Evolutionary conservation across 345 rosid species (phyloP), one percentile per base, ranked within the genome.

Genomic region (Populus nigra): DNA sequence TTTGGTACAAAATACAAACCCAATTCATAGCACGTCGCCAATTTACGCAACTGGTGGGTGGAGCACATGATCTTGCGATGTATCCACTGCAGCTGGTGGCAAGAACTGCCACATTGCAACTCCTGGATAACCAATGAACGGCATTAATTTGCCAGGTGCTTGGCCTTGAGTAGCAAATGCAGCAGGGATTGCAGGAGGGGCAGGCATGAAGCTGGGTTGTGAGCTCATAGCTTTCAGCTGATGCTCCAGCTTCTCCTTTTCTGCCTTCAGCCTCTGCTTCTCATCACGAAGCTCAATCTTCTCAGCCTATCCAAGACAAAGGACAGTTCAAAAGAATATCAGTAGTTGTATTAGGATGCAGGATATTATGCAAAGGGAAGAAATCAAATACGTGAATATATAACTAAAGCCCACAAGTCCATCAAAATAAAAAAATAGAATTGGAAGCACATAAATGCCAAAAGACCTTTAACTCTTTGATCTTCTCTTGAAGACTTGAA

Each of bases 21-120:
- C 76, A 59, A 82, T 75, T 82, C 79, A 73, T 18, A 75, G 25
- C 2, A 43, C 72, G 83, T 38, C 65, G 59, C 72, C 45, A 61
- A n/a, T 69, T 78, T 67, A 82, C 45, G 85, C 99, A 72, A 97
- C 99, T n/a, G 99, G 98, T 49, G 99, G 97, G 89, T 96, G 89
- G 53, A 91, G 94, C 82, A 92, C 94, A 62, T 93, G 97, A 87
- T 96, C 98, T 73, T 86, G 93, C 7, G 99, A 92, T 2, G 97
- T 93, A 76, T 96, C 99, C 65, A 86, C 80, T 38, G 84, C 81
- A 9, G 98, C 87, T 18, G 92, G 96, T 53, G 94, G 91, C 80
- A 96, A 81, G 83, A 92, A 96, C 83, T 91, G 97, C 98, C 98
- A 96, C 99, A 93, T 92, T 29, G 99, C 87, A 86, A 91, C 76